Percentiles rank a stretch among this genome's conserved stretches.
These are phyloP conservation scores for Penicillium sp. DNA, from an alignment of 2,329 filamentous ascomycete genomes.

Conservation along the genomic window DNA sequence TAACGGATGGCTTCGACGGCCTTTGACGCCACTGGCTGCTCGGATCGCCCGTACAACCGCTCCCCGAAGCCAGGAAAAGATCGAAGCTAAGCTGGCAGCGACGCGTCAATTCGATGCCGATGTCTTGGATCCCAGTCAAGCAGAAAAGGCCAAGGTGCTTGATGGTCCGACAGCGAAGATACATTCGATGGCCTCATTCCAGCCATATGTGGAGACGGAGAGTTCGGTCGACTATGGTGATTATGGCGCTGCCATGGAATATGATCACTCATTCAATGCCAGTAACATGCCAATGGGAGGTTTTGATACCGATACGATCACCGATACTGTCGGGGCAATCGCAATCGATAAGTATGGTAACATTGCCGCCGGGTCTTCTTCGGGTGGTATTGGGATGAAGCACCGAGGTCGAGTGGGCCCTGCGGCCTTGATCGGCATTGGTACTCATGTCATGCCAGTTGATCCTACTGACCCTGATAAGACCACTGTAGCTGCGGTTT, in stretches of 20 bases:
- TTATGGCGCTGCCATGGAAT: too few species aligned
- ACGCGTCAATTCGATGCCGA: too few species aligned
- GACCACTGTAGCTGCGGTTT: conserved; percentile 72
- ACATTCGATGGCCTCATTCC: too few species aligned
- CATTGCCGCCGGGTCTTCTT: conserved; percentile 92
- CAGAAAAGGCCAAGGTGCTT: too few species aligned
- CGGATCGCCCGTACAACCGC: not conserved
- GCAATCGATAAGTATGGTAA: conserved; percentile 79
- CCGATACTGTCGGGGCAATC: conserved; percentile 93
- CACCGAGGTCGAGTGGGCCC: conserved; percentile 86
- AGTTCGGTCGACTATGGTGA: too few species aligned
- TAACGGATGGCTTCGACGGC: conserved; percentile 20
- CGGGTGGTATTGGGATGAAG: conserved; percentile 98
- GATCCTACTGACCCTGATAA: conserved; percentile 63
- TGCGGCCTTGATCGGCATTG: conserved; percentile 85
- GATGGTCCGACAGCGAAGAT: too few species aligned
- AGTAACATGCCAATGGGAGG: too few species aligned
- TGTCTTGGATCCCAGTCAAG: too few species aligned
- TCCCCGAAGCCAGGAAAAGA: too few species aligned
- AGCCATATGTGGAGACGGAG: too few species aligned
- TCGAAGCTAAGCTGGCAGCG: too few species aligned
- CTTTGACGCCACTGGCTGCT: conserved; percentile 20
- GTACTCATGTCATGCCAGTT: conserved; percentile 78
- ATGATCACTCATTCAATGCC: too few species aligned
- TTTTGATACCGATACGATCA: conserved; percentile 56